These are phyloP conservation scores for Aspergillus sparsus DNA, from an alignment of 495 filamentous ascomycete species.

Conservation along the genomic window DNA sequence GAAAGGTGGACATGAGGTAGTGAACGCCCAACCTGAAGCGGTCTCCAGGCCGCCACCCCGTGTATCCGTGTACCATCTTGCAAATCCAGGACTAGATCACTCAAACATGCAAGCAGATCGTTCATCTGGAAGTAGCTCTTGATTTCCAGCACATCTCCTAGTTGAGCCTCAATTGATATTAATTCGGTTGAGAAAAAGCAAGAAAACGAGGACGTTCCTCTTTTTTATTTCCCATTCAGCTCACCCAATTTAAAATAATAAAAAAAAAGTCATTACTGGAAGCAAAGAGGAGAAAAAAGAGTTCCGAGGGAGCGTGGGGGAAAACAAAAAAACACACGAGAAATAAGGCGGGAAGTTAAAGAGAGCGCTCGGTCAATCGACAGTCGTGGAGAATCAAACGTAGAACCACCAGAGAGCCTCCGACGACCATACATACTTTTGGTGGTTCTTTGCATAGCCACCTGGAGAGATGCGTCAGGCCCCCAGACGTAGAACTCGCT, in stretches of 20 bases:
- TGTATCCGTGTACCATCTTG: conserved; percentile 31
- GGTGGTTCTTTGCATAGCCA: conserved; percentile 30
- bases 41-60: conserved; percentile 22
- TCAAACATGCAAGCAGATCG: conserved; percentile 23
- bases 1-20: conserved; percentile 41
- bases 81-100: conserved; percentile 27
- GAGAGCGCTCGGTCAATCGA: conserved; percentile 35
- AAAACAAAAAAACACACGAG: conserved; percentile 39
- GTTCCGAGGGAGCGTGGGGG: conserved; percentile 41
- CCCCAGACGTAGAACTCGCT: conserved; percentile 20
- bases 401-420: conserved; percentile 28
- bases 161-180: conserved; percentile 28
- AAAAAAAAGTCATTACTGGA: conserved; percentile 38
- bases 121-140: conserved; percentile 23
- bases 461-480: conserved; percentile 21
- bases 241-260: conserved; percentile 28
- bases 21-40: conserved; percentile 24
- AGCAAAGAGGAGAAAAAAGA: conserved; percentile 33
- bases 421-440: conserved; percentile 29
- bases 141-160: conserved; percentile 34
- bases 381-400: conserved; percentile 34
- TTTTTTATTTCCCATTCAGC: conserved; percentile 25
- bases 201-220: conserved; percentile 18
- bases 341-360: conserved; percentile 34
- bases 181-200: conserved; percentile 24